Evolutionary conservation across 2,329 filamentous ascomycete genomes (phyloP), one percentile per base, ranked within the genome.

Genomic region (Zalaria sp.): DNA sequence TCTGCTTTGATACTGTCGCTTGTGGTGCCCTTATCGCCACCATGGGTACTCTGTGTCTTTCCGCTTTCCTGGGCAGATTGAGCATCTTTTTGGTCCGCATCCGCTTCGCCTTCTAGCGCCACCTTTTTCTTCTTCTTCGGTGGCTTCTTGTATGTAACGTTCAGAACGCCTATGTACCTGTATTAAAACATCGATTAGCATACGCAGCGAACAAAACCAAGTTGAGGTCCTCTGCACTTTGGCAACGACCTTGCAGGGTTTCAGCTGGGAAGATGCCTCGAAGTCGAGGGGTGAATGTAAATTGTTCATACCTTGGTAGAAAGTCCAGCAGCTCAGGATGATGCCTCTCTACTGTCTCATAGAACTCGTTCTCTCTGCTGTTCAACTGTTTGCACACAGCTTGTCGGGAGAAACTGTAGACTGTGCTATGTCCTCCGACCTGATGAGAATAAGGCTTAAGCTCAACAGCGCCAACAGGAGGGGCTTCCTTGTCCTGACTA

Each of bases 381-480:
- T 94, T 98, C 56, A 98, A 74, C 64, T 95, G 87, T 64, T 98
- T 98, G 71, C 91, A 98, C 7, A 98, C 88, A 43, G 91, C 91
- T 53, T 88, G 77, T 50, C 86, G 80, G 11, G 91, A 96, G 58
- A 98, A 96, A 35, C 89, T 81, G 74, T 93, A 98, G 31, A 98
- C 75, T 0, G 89, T 95, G 5, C 87, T 95, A 60, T 98, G 91
- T 1, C 91, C 91, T 44, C 91, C 91, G 42, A 98, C 91, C 63
- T 98, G 91, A 63, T 98, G 91, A 50, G 86, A 85, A 63, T 95
- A 98, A 2, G 91, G 91, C 54, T 95, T 94, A 46, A 98, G 71
- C 60, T 96, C 88, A 51, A 98, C 93, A 27, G 89, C 89, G 48
- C 89, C 85, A 27, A 93, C 70, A 3, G 88, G 86, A 61, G 61